A percentile compares a stretch with the other conserved stretches of the same genome.
Evolutionary conservation across 2,329 filamentous ascomycete species (phyloP).

Genomic region (Boeremia exigua): DNA sequence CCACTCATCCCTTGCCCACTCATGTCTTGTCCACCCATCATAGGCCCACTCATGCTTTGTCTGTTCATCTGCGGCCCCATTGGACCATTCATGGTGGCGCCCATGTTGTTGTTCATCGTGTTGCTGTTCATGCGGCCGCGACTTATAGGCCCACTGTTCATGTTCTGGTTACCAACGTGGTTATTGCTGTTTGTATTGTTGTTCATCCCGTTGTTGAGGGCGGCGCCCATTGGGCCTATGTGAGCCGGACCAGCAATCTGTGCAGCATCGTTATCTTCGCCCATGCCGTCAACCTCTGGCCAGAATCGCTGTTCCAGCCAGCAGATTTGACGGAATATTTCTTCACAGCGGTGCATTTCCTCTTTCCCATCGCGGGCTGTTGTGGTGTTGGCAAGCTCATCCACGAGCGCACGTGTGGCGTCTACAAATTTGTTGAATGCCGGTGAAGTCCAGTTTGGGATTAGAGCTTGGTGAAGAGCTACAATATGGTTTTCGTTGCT

Average conservation of each 20-base stretch:
- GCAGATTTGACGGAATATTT: constrained; percentile 56
- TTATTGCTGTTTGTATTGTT: constrained; percentile 22
- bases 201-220: constrained; percentile 31
- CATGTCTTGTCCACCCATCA: constrained; percentile 19
- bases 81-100: constrained; percentile 15
- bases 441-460: constrained; percentile 59
- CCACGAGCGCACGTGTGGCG: constrained; percentile 55
- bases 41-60: constrained; percentile 2
- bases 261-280: constrained; percentile 51
- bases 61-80: constrained; percentile 9
- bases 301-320: constrained; percentile 58
- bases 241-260: constrained; percentile 27
- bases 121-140: constrained; percentile 19
- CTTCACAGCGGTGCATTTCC: constrained; percentile 55
- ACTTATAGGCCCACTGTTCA: constrained; percentile 23
- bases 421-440: constrained; percentile 59
- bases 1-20: constrained; percentile 13
- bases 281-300: constrained; percentile 58
- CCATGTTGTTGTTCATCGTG: constrained; percentile 21
- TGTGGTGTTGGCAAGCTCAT: constrained; percentile 57
- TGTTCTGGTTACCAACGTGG: constrained; percentile 5
- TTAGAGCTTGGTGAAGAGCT: constrained; percentile 57
- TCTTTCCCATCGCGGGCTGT: constrained; percentile 56
- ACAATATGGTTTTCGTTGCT: constrained; percentile 53
- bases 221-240: constrained; percentile 24